These are phyloP conservation scores for Pterocarpus macrocarpus DNA, from an alignment of 306 rosid genomes.

Conservation along the genomic window DNA sequence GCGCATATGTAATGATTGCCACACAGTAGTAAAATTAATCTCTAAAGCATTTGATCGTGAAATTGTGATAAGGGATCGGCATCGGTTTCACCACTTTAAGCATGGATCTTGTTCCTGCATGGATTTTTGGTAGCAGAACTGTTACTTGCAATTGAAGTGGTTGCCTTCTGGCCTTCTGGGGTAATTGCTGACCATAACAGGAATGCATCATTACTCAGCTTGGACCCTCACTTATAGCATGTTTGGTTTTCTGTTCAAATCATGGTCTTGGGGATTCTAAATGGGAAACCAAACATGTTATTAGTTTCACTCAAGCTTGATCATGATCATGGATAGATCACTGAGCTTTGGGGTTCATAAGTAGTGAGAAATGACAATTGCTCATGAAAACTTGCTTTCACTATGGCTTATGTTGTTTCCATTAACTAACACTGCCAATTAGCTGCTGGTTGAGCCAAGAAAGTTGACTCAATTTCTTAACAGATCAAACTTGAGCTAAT, in stretches of 20 bases:
- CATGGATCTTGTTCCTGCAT: constrained; percentile 75
- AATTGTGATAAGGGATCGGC: constrained; percentile 83
- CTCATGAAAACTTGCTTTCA: neutral
- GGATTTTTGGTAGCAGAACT: constrained; percentile 72
- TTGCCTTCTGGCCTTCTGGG: neutral
- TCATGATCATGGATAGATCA: neutral
- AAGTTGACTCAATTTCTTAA: neutral
- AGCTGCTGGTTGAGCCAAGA: neutral
- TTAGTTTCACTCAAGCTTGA: neutral
- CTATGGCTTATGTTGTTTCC: neutral
- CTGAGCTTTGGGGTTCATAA: neutral
- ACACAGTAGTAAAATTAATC: constrained; percentile 68
- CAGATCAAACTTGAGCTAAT: neutral
- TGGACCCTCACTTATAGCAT: too few relatives aligned
- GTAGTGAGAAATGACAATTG: neutral
- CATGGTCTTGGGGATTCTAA: too few relatives aligned
- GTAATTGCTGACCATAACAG: neutral
- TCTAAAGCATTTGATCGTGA: constrained; percentile 70
- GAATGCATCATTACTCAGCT: neutral
- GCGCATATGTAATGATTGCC: constrained; percentile 89
- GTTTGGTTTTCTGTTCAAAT: too few relatives aligned
- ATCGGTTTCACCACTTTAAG: constrained; percentile 85
- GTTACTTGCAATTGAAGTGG: constrained; percentile 17
- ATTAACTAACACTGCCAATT: too few relatives aligned
- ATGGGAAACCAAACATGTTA: too few relatives aligned